phyloP scores from a whole-genome alignment of 768 basidiomycete genomes.

The Erythrobasidium yunnanense region DNA sequence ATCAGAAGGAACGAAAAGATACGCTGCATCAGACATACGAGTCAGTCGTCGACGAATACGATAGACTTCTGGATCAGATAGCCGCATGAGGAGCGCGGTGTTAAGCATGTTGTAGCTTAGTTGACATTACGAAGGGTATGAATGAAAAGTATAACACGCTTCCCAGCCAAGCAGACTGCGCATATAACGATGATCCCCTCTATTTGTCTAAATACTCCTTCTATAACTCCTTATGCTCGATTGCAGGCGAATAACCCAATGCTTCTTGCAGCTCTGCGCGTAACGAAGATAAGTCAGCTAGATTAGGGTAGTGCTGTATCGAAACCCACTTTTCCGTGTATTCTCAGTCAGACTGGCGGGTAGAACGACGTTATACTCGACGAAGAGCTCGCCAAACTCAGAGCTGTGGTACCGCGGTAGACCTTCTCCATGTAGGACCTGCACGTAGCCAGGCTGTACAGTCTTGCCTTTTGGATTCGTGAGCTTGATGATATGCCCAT shows the following conservation, averaged over 20 bases:
- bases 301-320: not conserved
- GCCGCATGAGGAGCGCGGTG: no score
- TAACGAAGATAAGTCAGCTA: not conserved
- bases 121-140: no score
- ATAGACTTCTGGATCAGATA: slow-evolving; percentile 53
- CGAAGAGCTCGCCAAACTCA: slow-evolving; percentile 64
- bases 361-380: slow-evolving; percentile 87
- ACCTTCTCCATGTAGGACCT: slow-evolving; percentile 74
- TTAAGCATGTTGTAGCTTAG: no score
- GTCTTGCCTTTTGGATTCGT: slow-evolving; percentile 56
- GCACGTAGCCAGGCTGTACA: slow-evolving; percentile 87
- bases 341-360: slow-evolving; percentile 61
- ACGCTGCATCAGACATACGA: slow-evolving; percentile 90
- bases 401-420: slow-evolving; percentile 60
- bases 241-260: not conserved
- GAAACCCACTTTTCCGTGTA: slow-evolving; percentile 61
- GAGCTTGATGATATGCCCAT: slow-evolving; percentile 58
- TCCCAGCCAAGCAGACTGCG: no score
- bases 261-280: slow-evolving; percentile 9
- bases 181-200: no score
- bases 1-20: slow-evolving; percentile 63
- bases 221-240: not conserved
- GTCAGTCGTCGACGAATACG: slow-evolving; percentile 71
- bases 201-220: not conserved
- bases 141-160: no score